A percentile compares a stretch with the other conserved stretches of the same genome.
phyloP scores from a whole-genome alignment of 257 asterid genomes.

The Nicotiana tabacum region DNA sequence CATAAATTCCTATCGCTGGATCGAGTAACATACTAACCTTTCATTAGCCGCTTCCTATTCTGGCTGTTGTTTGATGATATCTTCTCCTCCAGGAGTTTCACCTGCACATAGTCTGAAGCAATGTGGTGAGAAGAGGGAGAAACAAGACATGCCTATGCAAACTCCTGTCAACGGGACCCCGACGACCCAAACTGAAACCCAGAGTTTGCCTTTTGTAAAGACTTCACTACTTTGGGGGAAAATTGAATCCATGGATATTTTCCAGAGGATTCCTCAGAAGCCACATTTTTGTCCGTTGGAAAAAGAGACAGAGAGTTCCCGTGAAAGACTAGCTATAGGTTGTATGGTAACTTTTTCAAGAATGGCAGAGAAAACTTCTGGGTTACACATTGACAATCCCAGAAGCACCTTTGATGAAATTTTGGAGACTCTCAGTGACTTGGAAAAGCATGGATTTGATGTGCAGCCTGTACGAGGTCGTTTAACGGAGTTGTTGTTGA shows the following conservation, averaged over 20 bases:
- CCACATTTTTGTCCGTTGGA: slow-evolving; percentile 72
- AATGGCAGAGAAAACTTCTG: slow-evolving; percentile 45
- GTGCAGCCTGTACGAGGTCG: slow-evolving; percentile 35
- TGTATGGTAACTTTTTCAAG: slow-evolving; percentile 60
- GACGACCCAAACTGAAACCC: slow-evolving; percentile 19
- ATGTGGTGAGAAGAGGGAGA: slow-evolving; percentile 22
- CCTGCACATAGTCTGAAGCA: slow-evolving; percentile 23
- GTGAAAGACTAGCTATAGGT: slow-evolving; percentile 80
- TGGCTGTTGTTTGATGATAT: not conserved
- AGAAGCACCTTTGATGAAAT: slow-evolving; percentile 38
- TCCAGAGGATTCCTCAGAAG: slow-evolving; percentile 57
- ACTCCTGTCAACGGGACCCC: not conserved
- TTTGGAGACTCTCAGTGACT: slow-evolving; percentile 43
- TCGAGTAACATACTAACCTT: slow-evolving; percentile 32
- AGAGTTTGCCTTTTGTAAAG: slow-evolving; percentile 57
- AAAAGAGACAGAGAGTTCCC: slow-evolving; percentile 44
- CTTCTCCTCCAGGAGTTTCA: slow-evolving; percentile 30
- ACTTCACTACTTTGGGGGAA: slow-evolving; percentile 56
- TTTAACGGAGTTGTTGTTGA: slow-evolving; percentile 21
- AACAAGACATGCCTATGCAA: slow-evolving; percentile 11
- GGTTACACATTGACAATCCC: slow-evolving; percentile 39
- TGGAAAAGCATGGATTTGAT: slow-evolving; percentile 68
- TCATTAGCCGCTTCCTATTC: slow-evolving; percentile 1
- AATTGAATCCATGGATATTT: slow-evolving; percentile 65
- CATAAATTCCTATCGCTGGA: slow-evolving; percentile 15